phyloP scores from a whole-genome alignment of 495 filamentous ascomycete genomes.

The Aspergillus sclerotiicarbonarius region DNA sequence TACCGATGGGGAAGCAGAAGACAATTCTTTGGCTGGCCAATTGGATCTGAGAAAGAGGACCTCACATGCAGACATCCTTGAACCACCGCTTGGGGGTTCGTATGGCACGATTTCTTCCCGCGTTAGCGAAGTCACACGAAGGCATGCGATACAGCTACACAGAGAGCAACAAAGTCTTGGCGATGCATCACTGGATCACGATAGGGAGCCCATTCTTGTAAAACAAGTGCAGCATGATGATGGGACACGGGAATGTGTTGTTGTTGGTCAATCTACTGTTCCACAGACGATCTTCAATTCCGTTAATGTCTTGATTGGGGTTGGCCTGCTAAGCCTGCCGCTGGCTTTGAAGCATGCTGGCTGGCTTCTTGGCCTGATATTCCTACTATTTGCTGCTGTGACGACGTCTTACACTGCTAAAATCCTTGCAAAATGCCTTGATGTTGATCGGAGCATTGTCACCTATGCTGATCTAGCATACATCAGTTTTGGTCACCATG shows the following conservation, averaged over 20 bases:
- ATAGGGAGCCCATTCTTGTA: conserved; percentile 75
- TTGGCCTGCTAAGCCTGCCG: conserved; percentile 85
- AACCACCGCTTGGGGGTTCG: conserved; percentile 64
- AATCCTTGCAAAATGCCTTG: conserved; percentile 83
- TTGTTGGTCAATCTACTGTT: conserved; percentile 88
- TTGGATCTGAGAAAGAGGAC: conserved; percentile 22
- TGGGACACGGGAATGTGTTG: conserved; percentile 75
- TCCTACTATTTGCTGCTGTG: conserved; percentile 69
- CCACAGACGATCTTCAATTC: conserved; percentile 97
- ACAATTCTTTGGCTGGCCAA: conserved; percentile 17
- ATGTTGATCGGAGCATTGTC: conserved; percentile 73
- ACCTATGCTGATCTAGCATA: conserved; percentile 95
- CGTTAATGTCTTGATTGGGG: conserved; percentile 90
- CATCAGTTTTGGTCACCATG: conserved; percentile 82
- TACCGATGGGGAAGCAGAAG: conserved; percentile 20
- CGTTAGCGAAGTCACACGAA: conserved; percentile 65
- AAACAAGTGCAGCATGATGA: conserved; percentile 84
- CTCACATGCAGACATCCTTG: conserved; percentile 25
- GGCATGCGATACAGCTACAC: conserved; percentile 69
- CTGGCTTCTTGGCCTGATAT: conserved; percentile 79
- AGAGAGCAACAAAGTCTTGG: conserved; percentile 61
- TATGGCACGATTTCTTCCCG: conserved; percentile 75
- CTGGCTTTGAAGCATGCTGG: conserved; percentile 87
- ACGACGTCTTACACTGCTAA: conserved; percentile 85
- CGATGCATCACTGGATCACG: conserved; percentile 54